Conservation (phyloP, 352 stramenopile genomes). For the Saprolegnia diclina region DNA sequence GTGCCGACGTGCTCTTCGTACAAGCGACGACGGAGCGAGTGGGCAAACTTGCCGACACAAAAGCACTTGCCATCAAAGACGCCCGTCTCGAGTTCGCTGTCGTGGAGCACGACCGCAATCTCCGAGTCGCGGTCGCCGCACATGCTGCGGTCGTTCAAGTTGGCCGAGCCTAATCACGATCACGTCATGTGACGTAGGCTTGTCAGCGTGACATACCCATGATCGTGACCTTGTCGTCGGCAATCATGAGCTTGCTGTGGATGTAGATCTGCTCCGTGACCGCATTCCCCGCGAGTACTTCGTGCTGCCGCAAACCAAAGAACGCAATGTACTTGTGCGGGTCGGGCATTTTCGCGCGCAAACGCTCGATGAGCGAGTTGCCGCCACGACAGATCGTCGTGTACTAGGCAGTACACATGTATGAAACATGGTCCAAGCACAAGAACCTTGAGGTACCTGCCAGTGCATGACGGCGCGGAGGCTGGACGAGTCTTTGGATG, state of each 20-base stretch:
- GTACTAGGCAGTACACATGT: slow-evolving; percentile 11
- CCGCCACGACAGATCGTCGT: slow-evolving; percentile 29
- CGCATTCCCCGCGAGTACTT: slow-evolving; percentile 9
- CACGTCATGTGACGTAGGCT: background rate
- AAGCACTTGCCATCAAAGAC: background rate
- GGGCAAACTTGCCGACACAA: slow-evolving; percentile 19
- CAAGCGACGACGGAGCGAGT: slow-evolving; percentile 3
- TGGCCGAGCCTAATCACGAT: slow-evolving; percentile 27
- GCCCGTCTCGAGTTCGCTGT: slow-evolving; percentile 23
- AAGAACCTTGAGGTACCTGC: slow-evolving; percentile 26
- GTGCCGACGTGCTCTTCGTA: slow-evolving; percentile 21
- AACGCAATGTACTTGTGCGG: slow-evolving; percentile 30
- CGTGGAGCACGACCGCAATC: slow-evolving; percentile 30
- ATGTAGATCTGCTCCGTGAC: slow-evolving; percentile 34
- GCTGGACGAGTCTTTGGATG: slow-evolving; percentile 24
- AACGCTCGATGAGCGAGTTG: slow-evolving; percentile 23
- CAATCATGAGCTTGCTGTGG: slow-evolving; percentile 33
- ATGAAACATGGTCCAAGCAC: background rate
- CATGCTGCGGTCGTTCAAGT: slow-evolving; percentile 32
- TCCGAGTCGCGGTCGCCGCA: slow-evolving; percentile 31
- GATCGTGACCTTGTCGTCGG: slow-evolving; percentile 28
- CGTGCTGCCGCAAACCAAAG: slow-evolving; percentile 28
- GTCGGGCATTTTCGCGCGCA: slow-evolving; percentile 14
- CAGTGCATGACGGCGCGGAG: slow-evolving; percentile 30
- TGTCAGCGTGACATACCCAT: slow-evolving; percentile 22